Evolutionary conservation across 257 asterid species (phyloP).

Genomic region (Solanum appendiculatum): DNA sequence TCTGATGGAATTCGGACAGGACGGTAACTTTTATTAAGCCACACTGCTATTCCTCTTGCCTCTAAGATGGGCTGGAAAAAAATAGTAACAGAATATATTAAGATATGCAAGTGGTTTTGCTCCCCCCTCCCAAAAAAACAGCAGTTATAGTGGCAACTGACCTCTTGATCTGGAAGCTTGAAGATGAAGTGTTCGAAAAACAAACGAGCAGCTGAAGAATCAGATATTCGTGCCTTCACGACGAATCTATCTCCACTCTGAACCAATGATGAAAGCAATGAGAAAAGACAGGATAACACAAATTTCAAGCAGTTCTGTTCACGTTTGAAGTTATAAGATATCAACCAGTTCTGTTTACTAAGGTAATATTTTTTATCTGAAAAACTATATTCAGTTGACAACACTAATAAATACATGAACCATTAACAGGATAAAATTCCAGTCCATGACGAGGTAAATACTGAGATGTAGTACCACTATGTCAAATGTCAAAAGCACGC

Average conservation of each 20-base stretch:
- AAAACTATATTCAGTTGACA: not conserved
- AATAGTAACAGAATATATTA: not conserved
- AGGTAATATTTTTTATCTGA: not conserved
- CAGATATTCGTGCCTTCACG: constrained; percentile 55
- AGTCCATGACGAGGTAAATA: not conserved
- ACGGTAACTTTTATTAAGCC: constrained; percentile 81
- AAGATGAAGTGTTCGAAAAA: constrained; percentile 69
- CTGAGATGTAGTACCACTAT: not conserved
- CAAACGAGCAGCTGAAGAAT: constrained; percentile 68
- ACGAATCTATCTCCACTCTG: constrained; percentile 88
- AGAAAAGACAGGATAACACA: not conserved
- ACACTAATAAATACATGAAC: not conserved
- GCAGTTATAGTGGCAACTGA: not conserved
- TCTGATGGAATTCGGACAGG: constrained; percentile 77
- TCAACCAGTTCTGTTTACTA: not conserved
- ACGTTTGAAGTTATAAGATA: not conserved
- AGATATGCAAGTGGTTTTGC: not conserved
- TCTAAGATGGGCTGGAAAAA: constrained; percentile 59
- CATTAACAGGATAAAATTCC: not conserved
- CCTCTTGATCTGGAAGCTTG: constrained; percentile 74
- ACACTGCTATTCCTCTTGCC: constrained; percentile 77
- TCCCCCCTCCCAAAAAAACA: not conserved
- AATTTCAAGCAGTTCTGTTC: not conserved
- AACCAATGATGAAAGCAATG: not conserved
- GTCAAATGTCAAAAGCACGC: not conserved